A percentile compares a stretch with the other conserved stretches of the same genome.
Conservation (phyloP, 345 rosid genomes). For the Eucalyptus cloeziana region DNA sequence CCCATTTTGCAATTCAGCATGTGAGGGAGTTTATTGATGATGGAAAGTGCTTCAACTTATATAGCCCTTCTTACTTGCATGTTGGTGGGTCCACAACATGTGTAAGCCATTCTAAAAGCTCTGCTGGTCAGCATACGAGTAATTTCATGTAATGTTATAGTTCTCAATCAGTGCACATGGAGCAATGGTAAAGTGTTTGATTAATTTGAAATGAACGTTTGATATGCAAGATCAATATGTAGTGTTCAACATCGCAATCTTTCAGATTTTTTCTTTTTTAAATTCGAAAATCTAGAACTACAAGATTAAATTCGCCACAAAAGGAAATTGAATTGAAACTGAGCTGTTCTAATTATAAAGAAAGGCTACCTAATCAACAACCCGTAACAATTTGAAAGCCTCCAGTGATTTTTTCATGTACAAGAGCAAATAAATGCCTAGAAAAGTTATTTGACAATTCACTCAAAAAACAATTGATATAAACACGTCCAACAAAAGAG, state of each 20-base stretch:
- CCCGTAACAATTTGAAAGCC: neutral
- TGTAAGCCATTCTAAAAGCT: too few relatives aligned
- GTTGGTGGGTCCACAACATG: too few relatives aligned
- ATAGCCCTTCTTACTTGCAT: too few relatives aligned
- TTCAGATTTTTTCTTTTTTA: neutral
- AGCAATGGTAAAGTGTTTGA: too few relatives aligned
- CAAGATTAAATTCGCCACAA: neutral
- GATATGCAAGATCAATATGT: neutral
- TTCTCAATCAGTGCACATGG: too few relatives aligned
- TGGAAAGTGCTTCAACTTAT: too few relatives aligned
- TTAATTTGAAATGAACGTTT: neutral
- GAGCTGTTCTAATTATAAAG: too few relatives aligned
- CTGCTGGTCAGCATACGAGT: rapidly evolving
- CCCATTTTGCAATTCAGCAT: too few relatives aligned
- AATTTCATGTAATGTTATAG: too few relatives aligned
- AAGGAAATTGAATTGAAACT: neutral
- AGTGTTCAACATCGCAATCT: neutral
- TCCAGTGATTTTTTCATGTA: neutral
- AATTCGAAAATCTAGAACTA: neutral
- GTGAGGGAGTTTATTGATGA: too few relatives aligned
- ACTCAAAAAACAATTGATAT: neutral
- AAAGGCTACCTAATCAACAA: too few relatives aligned
- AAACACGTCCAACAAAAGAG: neutral
- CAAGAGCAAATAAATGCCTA: neutral
- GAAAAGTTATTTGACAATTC: neutral